phyloP scores from a whole-genome alignment of 352 stramenopile genomes.

The Elongisporangium anandrum region DNA sequence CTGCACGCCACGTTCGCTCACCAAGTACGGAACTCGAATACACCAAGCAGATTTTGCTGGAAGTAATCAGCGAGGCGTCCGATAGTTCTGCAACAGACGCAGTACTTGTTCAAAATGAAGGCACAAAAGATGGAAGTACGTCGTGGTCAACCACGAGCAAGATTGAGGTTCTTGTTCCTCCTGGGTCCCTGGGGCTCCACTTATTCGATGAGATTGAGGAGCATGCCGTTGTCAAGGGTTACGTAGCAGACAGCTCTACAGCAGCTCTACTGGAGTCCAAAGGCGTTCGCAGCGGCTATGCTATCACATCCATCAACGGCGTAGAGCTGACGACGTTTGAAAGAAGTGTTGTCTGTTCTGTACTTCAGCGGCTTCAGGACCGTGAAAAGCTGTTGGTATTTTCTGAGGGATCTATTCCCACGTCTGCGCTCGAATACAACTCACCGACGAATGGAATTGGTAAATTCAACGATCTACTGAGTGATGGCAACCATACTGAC shows the following conservation, averaged over 20 bases:
- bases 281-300: conserved; percentile 32
- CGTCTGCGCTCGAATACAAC: conserved; percentile 1
- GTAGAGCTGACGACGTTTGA: conserved; percentile 37
- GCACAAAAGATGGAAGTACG: not conserved
- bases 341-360: conserved; percentile 29
- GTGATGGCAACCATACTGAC: conserved; percentile 19
- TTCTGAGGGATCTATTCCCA: conserved; percentile 26
- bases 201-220: conserved; percentile 51
- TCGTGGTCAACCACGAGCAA: conserved; percentile 21
- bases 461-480: conserved; percentile 3
- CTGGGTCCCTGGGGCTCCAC: conserved; percentile 55
- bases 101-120: conserved; percentile 12
- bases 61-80: conserved; percentile 8
- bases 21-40: conserved; percentile 18
- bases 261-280: conserved; percentile 21
- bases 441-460: conserved; percentile 7
- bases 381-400: conserved; percentile 51
- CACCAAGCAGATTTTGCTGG: conserved; percentile 25
- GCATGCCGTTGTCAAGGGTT: conserved; percentile 50
- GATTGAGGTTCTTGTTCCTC: conserved; percentile 28
- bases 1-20: conserved; percentile 2
- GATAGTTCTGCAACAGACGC: conserved; percentile 6
- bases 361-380: conserved; percentile 51
- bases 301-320: conserved; percentile 50
- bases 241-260: conserved; percentile 43